Conservation (phyloP, 1,284 basidiomycete genomes). For the Moesziomyces globuligerus region DNA sequence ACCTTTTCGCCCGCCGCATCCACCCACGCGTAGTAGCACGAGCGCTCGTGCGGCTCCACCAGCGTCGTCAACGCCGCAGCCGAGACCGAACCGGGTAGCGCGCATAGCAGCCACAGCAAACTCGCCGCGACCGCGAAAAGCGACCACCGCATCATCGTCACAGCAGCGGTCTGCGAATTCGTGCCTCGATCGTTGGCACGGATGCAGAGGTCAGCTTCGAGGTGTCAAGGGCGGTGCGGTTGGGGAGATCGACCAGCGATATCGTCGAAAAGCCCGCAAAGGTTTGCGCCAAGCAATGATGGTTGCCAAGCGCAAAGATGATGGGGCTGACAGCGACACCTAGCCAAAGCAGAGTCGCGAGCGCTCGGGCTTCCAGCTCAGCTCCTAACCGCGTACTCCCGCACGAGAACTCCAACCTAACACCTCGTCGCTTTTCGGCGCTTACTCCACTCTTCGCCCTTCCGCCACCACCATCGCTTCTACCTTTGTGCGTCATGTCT, state of each 20-base stretch:
- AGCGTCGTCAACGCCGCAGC: constrained; percentile 84
- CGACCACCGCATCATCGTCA: no score
- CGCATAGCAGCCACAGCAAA: constrained; percentile 1
- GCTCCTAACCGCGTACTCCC: neutral
- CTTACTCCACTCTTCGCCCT: neutral
- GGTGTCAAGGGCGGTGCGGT: no score
- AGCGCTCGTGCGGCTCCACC: constrained; percentile 82
- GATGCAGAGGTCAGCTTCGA: no score
- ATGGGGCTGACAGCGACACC: no score
- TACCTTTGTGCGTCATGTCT: constrained; percentile 10
- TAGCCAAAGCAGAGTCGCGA: no score
- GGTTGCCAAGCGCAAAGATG: no score
- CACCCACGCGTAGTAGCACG: constrained; percentile 97
- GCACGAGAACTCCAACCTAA: constrained; percentile 14
- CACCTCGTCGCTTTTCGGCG: neutral
- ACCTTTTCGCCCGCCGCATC: constrained; percentile 92
- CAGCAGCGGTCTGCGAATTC: no score
- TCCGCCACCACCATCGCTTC: neutral
- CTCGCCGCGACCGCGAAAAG: no score
- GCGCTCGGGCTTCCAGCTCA: constrained; percentile 17
- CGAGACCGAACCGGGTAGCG: neutral
- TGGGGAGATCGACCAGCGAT: no score
- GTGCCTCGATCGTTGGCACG: no score
- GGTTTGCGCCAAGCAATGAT: no score
- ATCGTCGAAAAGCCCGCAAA: no score